phyloP scores from a whole-genome alignment of 441 rosid genomes.

The Gossypium laxum region DNA sequence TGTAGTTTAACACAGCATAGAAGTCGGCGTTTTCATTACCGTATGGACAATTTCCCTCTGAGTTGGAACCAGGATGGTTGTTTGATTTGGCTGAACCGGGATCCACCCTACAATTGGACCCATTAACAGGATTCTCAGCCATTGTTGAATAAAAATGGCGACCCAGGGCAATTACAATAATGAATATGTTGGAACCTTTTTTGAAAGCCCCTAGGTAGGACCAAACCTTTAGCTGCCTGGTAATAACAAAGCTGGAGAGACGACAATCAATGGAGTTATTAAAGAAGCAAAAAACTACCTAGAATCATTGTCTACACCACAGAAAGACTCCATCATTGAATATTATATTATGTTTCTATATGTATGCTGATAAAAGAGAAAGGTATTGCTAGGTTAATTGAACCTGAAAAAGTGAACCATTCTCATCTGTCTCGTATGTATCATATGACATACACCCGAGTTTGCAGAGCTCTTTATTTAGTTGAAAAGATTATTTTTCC shows the following conservation, averaged over 20 bases:
- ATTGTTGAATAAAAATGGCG: neutral
- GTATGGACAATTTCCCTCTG: slow-evolving; percentile 24
- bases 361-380: neutral
- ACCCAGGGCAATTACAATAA: neutral
- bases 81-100: neutral
- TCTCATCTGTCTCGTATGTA: neutral
- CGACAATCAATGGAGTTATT: neutral
- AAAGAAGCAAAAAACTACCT: neutral
- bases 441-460: too few species aligned
- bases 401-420: neutral
- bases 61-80: slow-evolving; percentile 14
- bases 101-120: slow-evolving; percentile 22
- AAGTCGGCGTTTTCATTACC: slow-evolving; percentile 12
- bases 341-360: neutral
- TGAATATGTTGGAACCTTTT: neutral
- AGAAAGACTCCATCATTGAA: neutral
- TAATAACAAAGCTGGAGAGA: neutral
- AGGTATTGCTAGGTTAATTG: neutral
- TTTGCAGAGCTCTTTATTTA: neutral
- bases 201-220: neutral
- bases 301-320: neutral
- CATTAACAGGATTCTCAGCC: slow-evolving; percentile 4
- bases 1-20: slow-evolving; percentile 35
- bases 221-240: neutral
- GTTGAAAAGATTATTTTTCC: too few species aligned